Percentiles rank a stretch among this genome's conserved stretches.
Conservation (phyloP, 768 basidiomycete species). For the Amanita rimosa region DNA sequence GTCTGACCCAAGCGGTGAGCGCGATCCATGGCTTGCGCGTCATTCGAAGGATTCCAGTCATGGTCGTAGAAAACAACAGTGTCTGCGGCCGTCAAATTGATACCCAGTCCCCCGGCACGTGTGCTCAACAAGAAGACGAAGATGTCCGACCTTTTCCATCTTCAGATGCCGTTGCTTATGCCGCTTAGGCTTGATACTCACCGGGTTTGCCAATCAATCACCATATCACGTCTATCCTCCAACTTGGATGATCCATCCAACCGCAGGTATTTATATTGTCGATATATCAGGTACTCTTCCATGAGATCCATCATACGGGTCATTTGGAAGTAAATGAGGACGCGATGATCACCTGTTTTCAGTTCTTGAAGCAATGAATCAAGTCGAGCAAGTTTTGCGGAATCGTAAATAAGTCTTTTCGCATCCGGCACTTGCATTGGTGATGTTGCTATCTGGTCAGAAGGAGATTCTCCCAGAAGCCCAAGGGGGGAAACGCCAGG, state of each 20-base stretch:
- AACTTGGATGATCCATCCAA: slow-evolving; percentile 91
- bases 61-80: slow-evolving; percentile 94
- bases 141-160: slow-evolving; percentile 56
- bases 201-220: slow-evolving; percentile 98
- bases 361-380: slow-evolving; percentile 86
- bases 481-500: slow-evolving; percentile 60
- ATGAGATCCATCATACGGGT: slow-evolving; percentile 99
- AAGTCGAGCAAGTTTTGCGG: slow-evolving; percentile 87
- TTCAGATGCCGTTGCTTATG: neutral
- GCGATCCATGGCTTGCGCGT: slow-evolving; percentile 97
- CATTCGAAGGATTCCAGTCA: slow-evolving; percentile 96
- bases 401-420: slow-evolving; percentile 91
- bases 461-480: slow-evolving; percentile 52
- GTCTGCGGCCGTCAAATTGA: slow-evolving; percentile 93
- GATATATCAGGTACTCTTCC: slow-evolving; percentile 96
- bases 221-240: slow-evolving; percentile 97
- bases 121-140: slow-evolving; percentile 89
- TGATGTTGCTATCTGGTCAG: slow-evolving; percentile 67
- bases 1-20: slow-evolving; percentile 96
- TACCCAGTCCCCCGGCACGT: slow-evolving; percentile 90
- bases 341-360: slow-evolving; percentile 87
- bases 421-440: slow-evolving; percentile 91
- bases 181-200: slow-evolving; percentile 20
- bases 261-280: slow-evolving; percentile 91
- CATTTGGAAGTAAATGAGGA: slow-evolving; percentile 99